phyloP scores from a whole-genome alignment of 768 basidiomycete genomes.

The Austroboletus eburneus region DNA sequence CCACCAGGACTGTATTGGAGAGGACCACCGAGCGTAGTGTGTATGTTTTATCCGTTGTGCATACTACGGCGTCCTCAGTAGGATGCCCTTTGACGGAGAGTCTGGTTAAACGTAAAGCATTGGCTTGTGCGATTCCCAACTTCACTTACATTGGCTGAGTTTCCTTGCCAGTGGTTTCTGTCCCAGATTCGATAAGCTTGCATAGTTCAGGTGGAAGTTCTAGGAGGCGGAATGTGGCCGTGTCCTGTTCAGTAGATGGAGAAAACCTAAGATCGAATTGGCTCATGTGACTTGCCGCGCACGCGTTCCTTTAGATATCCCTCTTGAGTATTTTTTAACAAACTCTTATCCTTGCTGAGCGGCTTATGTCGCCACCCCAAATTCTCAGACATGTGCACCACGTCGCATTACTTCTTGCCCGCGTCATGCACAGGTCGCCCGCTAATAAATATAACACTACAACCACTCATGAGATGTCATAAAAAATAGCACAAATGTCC shows the following conservation, averaged over 20 bases:
- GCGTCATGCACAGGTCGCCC: no score
- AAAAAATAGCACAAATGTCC: neutral
- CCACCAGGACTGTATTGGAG: constrained; percentile 82
- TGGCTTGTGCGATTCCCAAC: neutral
- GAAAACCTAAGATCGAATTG: constrained; percentile 49
- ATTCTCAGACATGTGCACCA: no score
- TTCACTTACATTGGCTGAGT: constrained; percentile 28
- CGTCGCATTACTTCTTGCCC: no score
- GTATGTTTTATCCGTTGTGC: constrained; percentile 79
- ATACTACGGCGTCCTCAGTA: constrained; percentile 85
- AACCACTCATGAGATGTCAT: no score
- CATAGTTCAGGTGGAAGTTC: constrained; percentile 72
- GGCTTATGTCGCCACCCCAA: no score
- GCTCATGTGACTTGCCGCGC: no score
- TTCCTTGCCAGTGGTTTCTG: constrained; percentile 29
- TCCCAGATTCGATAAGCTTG: constrained; percentile 53
- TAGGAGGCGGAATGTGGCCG: constrained; percentile 60
- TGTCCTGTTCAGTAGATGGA: constrained; percentile 40
- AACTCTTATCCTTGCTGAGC: no score
- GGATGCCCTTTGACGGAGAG: constrained; percentile 77
- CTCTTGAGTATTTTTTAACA: no score
- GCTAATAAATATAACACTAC: no score
- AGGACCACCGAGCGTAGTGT: constrained; percentile 78
- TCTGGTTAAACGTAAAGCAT: constrained; percentile 30
- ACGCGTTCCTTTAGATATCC: no score